Percentiles rank a stretch among this genome's conserved stretches.
These are phyloP conservation scores for Neostapfia colusana DNA, from an alignment of 176 grass and related monocot species.

Conservation along the genomic window DNA sequence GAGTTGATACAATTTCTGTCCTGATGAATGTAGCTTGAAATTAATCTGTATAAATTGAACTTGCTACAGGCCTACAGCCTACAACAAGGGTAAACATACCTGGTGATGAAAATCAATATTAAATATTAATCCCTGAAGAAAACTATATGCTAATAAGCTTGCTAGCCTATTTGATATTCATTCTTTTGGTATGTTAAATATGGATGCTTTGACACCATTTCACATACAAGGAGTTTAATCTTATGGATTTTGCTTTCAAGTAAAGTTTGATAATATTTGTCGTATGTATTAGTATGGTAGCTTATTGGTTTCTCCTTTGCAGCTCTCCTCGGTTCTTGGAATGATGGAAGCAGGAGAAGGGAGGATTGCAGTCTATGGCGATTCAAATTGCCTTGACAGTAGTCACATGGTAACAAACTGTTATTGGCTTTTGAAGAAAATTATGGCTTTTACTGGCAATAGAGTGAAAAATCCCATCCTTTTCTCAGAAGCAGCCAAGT, in stretches of 20 bases:
- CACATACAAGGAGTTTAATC: neutral
- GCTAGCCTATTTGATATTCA: neutral
- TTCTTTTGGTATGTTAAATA: neutral
- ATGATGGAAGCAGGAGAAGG: slow-evolving; percentile 66
- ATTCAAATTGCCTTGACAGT: slow-evolving; percentile 97
- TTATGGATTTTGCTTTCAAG: too few relatives aligned
- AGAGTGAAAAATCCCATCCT: slow-evolving; percentile 79
- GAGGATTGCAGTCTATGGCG: slow-evolving; percentile 79
- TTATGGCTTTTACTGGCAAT: slow-evolving; percentile 80
- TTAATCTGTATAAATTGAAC: neutral
- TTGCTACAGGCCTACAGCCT: too few relatives aligned
- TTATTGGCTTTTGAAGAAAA: slow-evolving; percentile 87
- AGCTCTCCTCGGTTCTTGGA: slow-evolving; percentile 82
- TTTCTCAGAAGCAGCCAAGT: slow-evolving; percentile 70
- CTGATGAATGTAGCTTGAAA: neutral
- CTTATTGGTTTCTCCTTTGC: neutral
- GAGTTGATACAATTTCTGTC: neutral
- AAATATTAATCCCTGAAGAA: neutral
- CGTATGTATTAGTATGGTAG: too few relatives aligned
- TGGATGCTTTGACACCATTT: neutral
- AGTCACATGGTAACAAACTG: slow-evolving; percentile 99
- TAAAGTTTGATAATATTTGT: too few relatives aligned
- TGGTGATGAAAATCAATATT: neutral
- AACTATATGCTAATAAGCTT: neutral
- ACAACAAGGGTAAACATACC: neutral